Percentiles rank a stretch among this genome's conserved stretches.
Conservation (phyloP, 352 stramenopile species). For the Pythium monospermum region DNA sequence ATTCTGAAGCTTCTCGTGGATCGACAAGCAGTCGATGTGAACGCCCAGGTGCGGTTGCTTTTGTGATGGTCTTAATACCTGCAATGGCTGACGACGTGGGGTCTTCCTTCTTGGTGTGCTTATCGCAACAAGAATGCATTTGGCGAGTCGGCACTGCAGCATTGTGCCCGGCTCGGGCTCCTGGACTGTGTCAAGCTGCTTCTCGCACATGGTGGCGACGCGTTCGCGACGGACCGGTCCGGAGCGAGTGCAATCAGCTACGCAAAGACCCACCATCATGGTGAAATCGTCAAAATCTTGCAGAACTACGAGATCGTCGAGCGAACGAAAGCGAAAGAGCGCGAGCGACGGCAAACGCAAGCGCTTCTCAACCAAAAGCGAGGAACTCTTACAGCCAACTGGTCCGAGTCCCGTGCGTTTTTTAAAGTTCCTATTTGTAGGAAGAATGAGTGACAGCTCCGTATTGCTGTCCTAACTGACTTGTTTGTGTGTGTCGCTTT, state of each 20-base stretch:
- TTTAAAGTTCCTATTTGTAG: no score
- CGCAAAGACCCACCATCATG: constrained; percentile 27
- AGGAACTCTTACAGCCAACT: constrained; percentile 39
- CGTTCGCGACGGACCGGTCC: constrained; percentile 27
- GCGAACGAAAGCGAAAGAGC: constrained; percentile 25
- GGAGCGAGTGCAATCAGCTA: constrained; percentile 39
- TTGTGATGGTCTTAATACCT: not conserved
- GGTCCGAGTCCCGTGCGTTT: constrained; percentile 49
- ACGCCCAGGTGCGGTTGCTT: constrained; percentile 37
- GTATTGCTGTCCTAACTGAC: not conserved
- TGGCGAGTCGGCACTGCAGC: constrained; percentile 53
- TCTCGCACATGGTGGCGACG: constrained; percentile 34
- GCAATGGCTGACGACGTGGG: not conserved
- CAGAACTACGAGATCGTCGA: constrained; percentile 44
- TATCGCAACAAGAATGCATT: constrained; percentile 43
- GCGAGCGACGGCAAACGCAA: constrained; percentile 17
- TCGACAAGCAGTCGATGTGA: constrained; percentile 30
- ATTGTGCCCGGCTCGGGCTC: constrained; percentile 46
- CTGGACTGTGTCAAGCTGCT: constrained; percentile 52
- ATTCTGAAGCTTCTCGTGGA: constrained; percentile 40
- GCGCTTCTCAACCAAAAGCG: constrained; percentile 33
- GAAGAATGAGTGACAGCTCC: no score
- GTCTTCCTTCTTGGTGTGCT: no score
- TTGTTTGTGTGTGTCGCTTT: constrained; percentile 11
- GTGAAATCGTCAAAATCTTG: constrained; percentile 26